Conservation (phyloP, 1,284 basidiomycete genomes). For the Anthracocystis walkeri region DNA sequence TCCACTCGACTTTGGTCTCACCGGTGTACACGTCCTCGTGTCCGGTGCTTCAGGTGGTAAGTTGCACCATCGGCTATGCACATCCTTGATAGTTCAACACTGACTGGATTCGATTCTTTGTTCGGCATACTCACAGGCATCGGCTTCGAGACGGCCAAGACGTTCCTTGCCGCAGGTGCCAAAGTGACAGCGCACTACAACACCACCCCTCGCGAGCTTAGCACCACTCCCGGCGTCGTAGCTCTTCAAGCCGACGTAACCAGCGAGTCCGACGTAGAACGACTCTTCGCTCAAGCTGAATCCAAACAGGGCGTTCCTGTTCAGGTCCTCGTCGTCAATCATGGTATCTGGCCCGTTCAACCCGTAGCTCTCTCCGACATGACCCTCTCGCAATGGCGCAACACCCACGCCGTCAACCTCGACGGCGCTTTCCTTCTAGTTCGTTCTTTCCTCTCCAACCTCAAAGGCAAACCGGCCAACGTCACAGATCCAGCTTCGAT, state of each 20-base stretch:
- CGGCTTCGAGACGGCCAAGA: constrained; percentile 47
- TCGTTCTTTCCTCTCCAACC: constrained; percentile 74
- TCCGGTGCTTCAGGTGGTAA: constrained; percentile 44
- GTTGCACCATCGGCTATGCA: constrained; percentile 8
- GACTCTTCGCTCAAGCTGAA: constrained; percentile 63
- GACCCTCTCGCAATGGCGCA: constrained; percentile 77
- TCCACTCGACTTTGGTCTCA: constrained; percentile 45
- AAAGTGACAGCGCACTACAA: constrained; percentile 81
- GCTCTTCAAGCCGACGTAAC: constrained; percentile 75
- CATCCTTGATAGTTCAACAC: neutral
- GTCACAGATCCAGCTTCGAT: constrained; percentile 75
- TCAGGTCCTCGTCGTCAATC: constrained; percentile 76
- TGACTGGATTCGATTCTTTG: neutral
- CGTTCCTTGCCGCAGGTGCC: constrained; percentile 72
- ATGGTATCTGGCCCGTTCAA: constrained; percentile 73
- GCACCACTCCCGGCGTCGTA: constrained; percentile 68
- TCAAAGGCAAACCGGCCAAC: constrained; percentile 71
- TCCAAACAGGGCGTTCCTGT: constrained; percentile 66
- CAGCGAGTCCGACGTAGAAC: constrained; percentile 74
- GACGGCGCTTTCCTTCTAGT: constrained; percentile 77
- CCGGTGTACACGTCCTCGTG: constrained; percentile 38
- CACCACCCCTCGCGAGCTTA: constrained; percentile 72
- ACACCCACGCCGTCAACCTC: constrained; percentile 76
- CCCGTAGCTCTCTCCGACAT: constrained; percentile 75
- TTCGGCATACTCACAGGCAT: constrained; percentile 23